Evolutionary conservation across 257 asterid genomes (phyloP).

Genomic region (Nicotiana obtusifolia): DNA sequence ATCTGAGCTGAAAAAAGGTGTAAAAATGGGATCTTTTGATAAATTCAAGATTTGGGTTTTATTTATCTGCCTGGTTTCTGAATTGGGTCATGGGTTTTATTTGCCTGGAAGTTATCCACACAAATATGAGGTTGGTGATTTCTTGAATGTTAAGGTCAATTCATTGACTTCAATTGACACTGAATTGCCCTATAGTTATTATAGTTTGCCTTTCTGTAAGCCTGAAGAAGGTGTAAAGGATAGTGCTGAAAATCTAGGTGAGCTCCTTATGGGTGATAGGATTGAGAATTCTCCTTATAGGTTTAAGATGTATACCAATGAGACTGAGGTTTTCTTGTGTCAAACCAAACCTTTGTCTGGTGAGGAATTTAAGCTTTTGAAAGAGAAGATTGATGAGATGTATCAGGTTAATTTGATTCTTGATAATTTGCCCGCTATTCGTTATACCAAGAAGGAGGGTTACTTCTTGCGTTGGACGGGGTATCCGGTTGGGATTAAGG

Average conservation of each 20-base stretch:
- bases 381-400: conserved; percentile 81
- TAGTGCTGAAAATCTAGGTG: conserved; percentile 83
- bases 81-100: conserved; percentile 67
- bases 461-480: conserved; percentile 73
- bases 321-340: conserved; percentile 61
- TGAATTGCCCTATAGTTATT: conserved; percentile 74
- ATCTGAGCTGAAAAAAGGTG: conserved; percentile 35
- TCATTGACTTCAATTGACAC: conserved; percentile 85
- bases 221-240: conserved; percentile 74
- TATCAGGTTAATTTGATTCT: conserved; percentile 81
- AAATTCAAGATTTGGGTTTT: conserved; percentile 54
- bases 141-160: conserved; percentile 73
- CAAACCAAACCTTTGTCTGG: conserved; percentile 61
- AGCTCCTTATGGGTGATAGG: conserved; percentile 91
- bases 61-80: conserved; percentile 32
- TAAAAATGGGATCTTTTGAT: conserved; percentile 44
- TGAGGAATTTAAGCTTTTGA: conserved; percentile 61
- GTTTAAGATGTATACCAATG: conserved; percentile 73
- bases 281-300: conserved; percentile 81
- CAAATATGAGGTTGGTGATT: conserved; percentile 64
- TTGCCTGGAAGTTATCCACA: conserved; percentile 92
- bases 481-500: conserved; percentile 70
- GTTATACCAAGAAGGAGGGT: conserved; percentile 65
- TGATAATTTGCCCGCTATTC: conserved; percentile 79
- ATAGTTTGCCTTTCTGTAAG: conserved; percentile 70